Evolutionary conservation across 2,329 filamentous ascomycete genomes (phyloP), one percentile per base, ranked within the genome.

Genomic region (Rosellinia necatrix): DNA sequence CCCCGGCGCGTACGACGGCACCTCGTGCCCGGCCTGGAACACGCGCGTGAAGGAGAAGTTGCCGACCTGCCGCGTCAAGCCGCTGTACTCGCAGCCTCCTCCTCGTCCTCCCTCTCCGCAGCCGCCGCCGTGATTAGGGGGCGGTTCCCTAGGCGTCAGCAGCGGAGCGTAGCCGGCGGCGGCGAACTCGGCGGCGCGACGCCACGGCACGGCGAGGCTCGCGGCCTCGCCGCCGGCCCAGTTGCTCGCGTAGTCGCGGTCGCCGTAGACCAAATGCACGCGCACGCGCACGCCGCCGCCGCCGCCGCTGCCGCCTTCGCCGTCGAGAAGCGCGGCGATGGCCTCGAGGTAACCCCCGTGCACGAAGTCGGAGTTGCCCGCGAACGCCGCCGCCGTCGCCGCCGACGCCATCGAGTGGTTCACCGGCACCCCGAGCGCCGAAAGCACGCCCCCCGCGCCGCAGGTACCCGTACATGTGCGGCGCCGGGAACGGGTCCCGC

Each of bases 141-240:
- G n/a, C n/a, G n/a, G n/a, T n/a, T n/a, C n/a, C n/a, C n/a, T n/a
- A n/a, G 25, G 7, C n/a, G 35, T 30, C 2, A 29, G 12, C 50
- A 92, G 79, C 4, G 84, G 79, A 0, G 82, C 78, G 66, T 91
- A 91, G 0, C 87, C 87, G 1, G 87, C 83, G 0, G 72, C 65
- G 2, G 76, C 74, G 70, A 91, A 91, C 0, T 72, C 70, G 8
- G 80, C 66, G 58, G 84, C 79, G 21, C 21, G 78, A 79, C 13
- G 78, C 77, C 37, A 50, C 19, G 58, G 72, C 65, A 82, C 72
- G 1, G 72, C 72, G 4, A 82, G 70, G 42, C 76, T 78, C 10
- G 76, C 74, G 3, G 72, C 67, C 59, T 84, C 80, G 43, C 79
- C 81, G 6, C 81, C 81, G n/a, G 81, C 70, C 82, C 81, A 84